A percentile compares a stretch with the other conserved stretches of the same genome.
Conservation (phyloP, 129 eudicot genomes). For the Helianthus annuus region DNA sequence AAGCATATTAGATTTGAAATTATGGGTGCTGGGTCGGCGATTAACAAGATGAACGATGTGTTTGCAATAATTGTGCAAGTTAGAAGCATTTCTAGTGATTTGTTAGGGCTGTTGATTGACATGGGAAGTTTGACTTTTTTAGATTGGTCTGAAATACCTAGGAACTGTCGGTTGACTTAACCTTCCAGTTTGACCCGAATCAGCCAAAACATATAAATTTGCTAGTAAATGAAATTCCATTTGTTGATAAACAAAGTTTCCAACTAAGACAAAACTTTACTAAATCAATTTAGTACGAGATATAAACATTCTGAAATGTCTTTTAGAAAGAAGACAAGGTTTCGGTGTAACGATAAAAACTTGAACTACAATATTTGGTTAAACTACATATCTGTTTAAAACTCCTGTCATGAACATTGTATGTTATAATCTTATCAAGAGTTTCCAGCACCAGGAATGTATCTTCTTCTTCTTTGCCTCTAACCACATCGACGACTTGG, state of each 20-base stretch:
- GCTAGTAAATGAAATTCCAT: too few species aligned
- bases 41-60: slow-evolving; percentile 67
- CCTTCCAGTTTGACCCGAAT: too few species aligned
- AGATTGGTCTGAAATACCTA: background rate
- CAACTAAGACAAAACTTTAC: too few species aligned
- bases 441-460: background rate
- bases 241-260: too few species aligned
- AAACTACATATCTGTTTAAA: background rate
- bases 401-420: slow-evolving; percentile 5
- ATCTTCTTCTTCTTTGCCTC: background rate
- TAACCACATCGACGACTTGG: background rate
- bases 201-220: too few species aligned
- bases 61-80: slow-evolving; percentile 78
- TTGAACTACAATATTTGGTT: too few species aligned
- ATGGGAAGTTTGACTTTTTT: slow-evolving; percentile 36
- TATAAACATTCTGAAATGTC: too few species aligned
- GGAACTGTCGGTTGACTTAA: too few species aligned
- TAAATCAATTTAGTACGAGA: too few species aligned
- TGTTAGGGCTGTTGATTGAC: slow-evolving; percentile 38
- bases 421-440: background rate
- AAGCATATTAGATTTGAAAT: background rate
- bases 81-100: slow-evolving; percentile 59
- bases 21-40: slow-evolving; percentile 86
- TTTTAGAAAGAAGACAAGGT: too few species aligned
- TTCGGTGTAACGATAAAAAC: too few species aligned